These are phyloP conservation scores for Calonectria crousiana DNA, from an alignment of 2,329 filamentous ascomycete genomes.

Conservation along the genomic window DNA sequence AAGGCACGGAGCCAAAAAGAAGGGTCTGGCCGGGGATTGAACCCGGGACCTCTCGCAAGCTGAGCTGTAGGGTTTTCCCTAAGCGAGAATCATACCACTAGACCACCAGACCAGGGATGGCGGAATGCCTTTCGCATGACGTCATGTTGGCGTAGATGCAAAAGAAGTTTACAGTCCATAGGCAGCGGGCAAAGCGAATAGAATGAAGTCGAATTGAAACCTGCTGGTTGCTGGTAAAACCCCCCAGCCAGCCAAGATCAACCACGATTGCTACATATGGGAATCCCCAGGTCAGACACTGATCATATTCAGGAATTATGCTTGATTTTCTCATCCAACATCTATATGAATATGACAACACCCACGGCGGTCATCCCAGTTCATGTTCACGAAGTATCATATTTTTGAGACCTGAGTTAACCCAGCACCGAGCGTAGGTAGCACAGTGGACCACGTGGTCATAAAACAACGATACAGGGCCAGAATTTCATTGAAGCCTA, in stretches of 20 bases:
- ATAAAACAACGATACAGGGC: not conserved
- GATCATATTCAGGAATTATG: not conserved
- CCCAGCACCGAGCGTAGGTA: not conserved
- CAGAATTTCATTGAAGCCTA: not conserved
- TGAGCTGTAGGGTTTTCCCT: constrained; percentile 61
- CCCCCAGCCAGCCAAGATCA: not conserved
- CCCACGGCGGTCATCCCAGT: not conserved
- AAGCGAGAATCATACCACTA: constrained; percentile 81
- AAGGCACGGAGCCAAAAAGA: constrained; percentile 37
- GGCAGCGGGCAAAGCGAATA: not conserved
- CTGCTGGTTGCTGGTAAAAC: not conserved
- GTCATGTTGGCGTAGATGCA: not conserved
- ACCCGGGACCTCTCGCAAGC: constrained; percentile 60
- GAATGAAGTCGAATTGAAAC: not conserved
- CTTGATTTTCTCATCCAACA: not conserved
- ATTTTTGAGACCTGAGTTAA: not conserved
- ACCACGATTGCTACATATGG: not conserved
- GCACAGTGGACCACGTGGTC: not conserved
- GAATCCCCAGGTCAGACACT: not conserved
- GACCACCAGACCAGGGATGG: constrained; percentile 62
- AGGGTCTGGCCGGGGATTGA: constrained; percentile 61
- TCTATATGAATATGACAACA: not conserved
- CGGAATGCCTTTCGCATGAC: not conserved
- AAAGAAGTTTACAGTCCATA: not conserved
- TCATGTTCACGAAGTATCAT: not conserved